Percentiles rank a stretch among this genome's conserved stretches.
Conservation (phyloP, 768 basidiomycete species). For the Trametes punicea region DNA sequence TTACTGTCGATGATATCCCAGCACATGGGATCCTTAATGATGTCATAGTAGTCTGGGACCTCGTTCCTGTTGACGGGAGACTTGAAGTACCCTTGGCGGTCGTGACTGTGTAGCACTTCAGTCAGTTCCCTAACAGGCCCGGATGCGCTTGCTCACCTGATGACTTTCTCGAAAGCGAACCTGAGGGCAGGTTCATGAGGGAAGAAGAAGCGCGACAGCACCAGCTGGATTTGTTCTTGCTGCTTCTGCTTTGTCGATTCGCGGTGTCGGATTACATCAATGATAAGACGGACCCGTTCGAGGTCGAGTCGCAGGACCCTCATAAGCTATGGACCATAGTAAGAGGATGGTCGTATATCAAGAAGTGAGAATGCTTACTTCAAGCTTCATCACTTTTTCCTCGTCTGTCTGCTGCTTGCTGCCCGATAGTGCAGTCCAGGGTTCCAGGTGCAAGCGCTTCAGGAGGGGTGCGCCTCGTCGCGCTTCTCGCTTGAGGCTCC, state of each 20-base stretch:
- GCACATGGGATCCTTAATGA: slow-evolving; percentile 85
- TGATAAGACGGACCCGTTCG: slow-evolving; percentile 62
- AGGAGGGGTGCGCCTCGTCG: slow-evolving; percentile 90
- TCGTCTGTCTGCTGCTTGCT: slow-evolving; percentile 69
- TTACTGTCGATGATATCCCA: slow-evolving; percentile 81
- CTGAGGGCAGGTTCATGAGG: slow-evolving; percentile 61
- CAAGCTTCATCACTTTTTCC: slow-evolving; percentile 77
- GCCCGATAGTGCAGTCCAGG: slow-evolving; percentile 84
- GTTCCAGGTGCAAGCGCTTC: slow-evolving; percentile 92
- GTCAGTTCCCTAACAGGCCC: not conserved
- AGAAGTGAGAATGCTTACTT: slow-evolving; percentile 45
- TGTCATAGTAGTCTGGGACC: slow-evolving; percentile 89
- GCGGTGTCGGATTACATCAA: slow-evolving; percentile 67
- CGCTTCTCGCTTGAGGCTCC: slow-evolving; percentile 96
- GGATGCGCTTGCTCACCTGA: slow-evolving; percentile 46
- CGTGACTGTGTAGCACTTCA: slow-evolving; percentile 46
- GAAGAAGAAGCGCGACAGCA: slow-evolving; percentile 64
- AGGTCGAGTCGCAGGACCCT: slow-evolving; percentile 72
- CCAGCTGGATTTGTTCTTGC: slow-evolving; percentile 59
- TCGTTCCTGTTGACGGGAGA: slow-evolving; percentile 75
- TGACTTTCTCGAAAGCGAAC: slow-evolving; percentile 65
- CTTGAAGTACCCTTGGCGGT: slow-evolving; percentile 73
- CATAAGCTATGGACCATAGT: slow-evolving; percentile 41
- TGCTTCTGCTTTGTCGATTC: slow-evolving; percentile 79
- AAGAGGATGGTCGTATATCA: slow-evolving; percentile 29